Percentiles rank a stretch among this genome's conserved stretches.
These are phyloP conservation scores for Yamadazyma atlantica DNA, from an alignment of 1,139 yeast genomes.

Conservation along the genomic window DNA sequence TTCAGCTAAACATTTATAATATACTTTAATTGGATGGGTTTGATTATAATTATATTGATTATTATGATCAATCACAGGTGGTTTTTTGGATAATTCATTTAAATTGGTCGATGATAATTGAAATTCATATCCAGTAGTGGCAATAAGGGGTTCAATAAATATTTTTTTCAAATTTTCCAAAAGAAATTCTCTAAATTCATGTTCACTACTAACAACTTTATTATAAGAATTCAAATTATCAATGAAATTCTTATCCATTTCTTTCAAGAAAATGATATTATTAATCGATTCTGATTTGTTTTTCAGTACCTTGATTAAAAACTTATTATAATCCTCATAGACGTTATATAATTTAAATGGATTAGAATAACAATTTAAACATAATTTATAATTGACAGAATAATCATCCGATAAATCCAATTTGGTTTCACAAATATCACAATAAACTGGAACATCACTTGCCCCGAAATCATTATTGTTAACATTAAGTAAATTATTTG, in stretches of 20 bases:
- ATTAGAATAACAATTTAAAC: conserved; percentile 28
- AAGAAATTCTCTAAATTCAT: conserved; percentile 36
- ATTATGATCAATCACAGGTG: conserved; percentile 10
- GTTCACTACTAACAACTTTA: conserved; percentile 28
- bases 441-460: conserved; percentile 15
- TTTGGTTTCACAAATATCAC: conserved; percentile 27
- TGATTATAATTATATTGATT: conserved; percentile 21
- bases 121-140: conserved; percentile 32
- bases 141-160: conserved; percentile 43
- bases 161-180: conserved; percentile 37
- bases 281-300: conserved; percentile 23
- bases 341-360: conserved; percentile 37
- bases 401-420: conserved; percentile 25
- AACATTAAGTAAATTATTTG: not conserved
- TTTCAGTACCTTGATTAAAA: conserved; percentile 27
- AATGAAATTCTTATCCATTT: conserved; percentile 34
- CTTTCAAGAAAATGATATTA: conserved; percentile 37
- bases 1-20: conserved; percentile 21
- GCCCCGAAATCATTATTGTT: conserved; percentile 5
- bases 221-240: conserved; percentile 24
- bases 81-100: conserved; percentile 17
- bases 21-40: conserved; percentile 27
- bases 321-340: conserved; percentile 36
- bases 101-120: conserved; percentile 35
- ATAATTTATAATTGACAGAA: conserved; percentile 26